phyloP scores from a whole-genome alignment of 305 asterid species.

The Salvia sclarea region DNA sequence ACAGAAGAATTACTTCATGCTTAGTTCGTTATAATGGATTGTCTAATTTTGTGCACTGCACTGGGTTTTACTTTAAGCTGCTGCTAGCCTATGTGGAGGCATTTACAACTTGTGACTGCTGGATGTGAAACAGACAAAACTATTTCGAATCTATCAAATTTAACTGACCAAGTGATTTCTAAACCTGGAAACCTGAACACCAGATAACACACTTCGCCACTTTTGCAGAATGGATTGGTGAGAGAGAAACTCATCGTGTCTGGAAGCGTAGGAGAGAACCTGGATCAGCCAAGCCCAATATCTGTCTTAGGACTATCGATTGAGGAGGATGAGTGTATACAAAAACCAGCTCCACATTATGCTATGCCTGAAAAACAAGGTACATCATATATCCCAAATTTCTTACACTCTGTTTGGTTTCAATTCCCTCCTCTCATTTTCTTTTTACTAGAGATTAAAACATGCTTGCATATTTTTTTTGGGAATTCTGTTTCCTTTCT shows the following conservation, averaged over 20 bases:
- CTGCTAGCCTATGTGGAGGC: background rate
- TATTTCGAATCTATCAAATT: slow-evolving; percentile 16
- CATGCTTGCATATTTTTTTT: background rate
- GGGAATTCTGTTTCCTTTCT: background rate
- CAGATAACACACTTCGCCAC: background rate
- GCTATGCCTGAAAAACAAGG: slow-evolving; percentile 45
- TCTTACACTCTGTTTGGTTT: background rate
- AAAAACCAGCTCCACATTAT: slow-evolving; percentile 40
- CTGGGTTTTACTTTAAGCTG: background rate
- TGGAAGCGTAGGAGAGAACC: slow-evolving; percentile 57
- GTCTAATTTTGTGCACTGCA: background rate
- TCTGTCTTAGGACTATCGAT: slow-evolving; percentile 73
- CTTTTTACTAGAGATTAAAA: background rate
- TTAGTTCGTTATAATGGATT: background rate
- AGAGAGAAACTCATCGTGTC: slow-evolving; percentile 34
- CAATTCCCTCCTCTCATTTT: background rate
- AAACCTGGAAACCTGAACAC: slow-evolving; percentile 16
- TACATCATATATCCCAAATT: slow-evolving; percentile 30
- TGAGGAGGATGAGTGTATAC: slow-evolving; percentile 55
- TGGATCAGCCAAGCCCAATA: slow-evolving; percentile 82
- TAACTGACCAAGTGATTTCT: slow-evolving; percentile 14
- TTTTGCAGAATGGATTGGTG: slow-evolving; percentile 46
- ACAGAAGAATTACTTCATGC: background rate
- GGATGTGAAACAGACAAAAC: background rate
- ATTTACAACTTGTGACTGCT: background rate